These are phyloP conservation scores for Grigorovia transvaalensis DNA, from an alignment of 805 yeast species.

Conservation along the genomic window DNA sequence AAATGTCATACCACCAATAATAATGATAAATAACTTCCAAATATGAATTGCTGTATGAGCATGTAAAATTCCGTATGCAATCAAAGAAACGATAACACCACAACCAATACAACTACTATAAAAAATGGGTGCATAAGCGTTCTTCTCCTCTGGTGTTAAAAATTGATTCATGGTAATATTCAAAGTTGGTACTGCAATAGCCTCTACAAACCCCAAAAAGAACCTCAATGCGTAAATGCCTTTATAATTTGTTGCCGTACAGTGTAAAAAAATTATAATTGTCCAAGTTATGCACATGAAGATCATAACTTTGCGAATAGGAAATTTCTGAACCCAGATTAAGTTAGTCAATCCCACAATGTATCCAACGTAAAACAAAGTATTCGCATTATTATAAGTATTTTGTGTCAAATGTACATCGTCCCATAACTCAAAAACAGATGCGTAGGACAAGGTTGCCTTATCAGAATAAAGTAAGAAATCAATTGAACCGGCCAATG, in stretches of 20 bases:
- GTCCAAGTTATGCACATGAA: conserved; percentile 36
- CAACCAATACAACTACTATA: conserved; percentile 42
- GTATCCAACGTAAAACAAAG: conserved; percentile 45
- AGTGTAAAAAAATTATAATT: conserved; percentile 35
- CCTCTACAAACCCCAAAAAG: conserved; percentile 42
- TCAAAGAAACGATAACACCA: conserved; percentile 43
- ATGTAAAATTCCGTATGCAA: conserved; percentile 33
- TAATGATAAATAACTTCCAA: conserved; percentile 49
- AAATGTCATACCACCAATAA: conserved; percentile 47
- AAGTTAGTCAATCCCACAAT: conserved; percentile 34
- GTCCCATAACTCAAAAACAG: conserved; percentile 38
- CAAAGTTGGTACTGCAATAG: conserved; percentile 35
- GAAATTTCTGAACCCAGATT: conserved; percentile 35
- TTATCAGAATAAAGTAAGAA: conserved; percentile 42
- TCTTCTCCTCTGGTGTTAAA: conserved; percentile 38
- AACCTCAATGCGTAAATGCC: conserved; percentile 41
- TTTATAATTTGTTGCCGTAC: conserved; percentile 35
- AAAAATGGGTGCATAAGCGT: conserved; percentile 44
- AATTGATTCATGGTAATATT: conserved; percentile 42
- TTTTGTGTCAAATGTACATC: conserved; percentile 36
- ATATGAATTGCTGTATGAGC: conserved; percentile 19
- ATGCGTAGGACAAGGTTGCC: conserved; percentile 39
- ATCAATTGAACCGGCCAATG: conserved; percentile 32
- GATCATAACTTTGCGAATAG: conserved; percentile 33
- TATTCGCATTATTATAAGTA: conserved; percentile 39